A percentile compares a stretch with the other conserved stretches of the same genome.
phyloP scores from a whole-genome alignment of 306 rosid genomes.

The Aeschynomene evenia region DNA sequence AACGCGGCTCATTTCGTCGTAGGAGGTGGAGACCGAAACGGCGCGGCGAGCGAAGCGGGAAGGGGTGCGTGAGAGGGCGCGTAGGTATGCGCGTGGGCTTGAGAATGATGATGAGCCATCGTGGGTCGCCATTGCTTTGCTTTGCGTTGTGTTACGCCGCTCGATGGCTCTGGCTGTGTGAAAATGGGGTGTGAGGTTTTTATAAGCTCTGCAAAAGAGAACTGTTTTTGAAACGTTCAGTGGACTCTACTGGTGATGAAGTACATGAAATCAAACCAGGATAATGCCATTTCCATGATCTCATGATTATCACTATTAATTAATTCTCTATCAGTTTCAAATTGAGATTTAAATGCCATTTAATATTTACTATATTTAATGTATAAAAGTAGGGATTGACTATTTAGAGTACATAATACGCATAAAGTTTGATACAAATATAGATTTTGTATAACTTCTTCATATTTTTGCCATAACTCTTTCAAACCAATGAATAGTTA shows the following conservation, averaged over 20 bases:
- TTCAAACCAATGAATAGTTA: too few species aligned
- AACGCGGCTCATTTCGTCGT: slow-evolving; percentile 59
- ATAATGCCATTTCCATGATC: not conserved
- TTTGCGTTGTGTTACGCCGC: not conserved
- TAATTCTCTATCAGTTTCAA: too few species aligned
- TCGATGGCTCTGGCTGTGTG: not conserved
- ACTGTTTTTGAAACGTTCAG: not conserved
- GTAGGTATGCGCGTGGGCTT: slow-evolving; percentile 55
- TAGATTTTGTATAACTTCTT: too few species aligned
- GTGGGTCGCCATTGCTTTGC: slow-evolving; percentile 43
- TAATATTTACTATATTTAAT: too few species aligned
- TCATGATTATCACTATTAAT: too few species aligned
- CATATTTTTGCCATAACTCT: too few species aligned
- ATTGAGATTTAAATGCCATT: too few species aligned
- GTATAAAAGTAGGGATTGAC: too few species aligned
- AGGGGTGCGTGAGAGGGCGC: slow-evolving; percentile 61
- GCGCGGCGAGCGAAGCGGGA: slow-evolving; percentile 72
- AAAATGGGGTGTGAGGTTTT: too few species aligned
- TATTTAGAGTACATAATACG: too few species aligned
- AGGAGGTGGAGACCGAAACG: slow-evolving; percentile 65
- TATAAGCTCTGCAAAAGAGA: not conserved
- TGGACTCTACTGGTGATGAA: not conserved
- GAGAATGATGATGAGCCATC: slow-evolving; percentile 63
- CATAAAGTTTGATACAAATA: too few species aligned
- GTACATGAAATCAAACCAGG: not conserved